A percentile compares a stretch with the other conserved stretches of the same genome.
Conservation (phyloP, 169 alveolate species). For the Cryptosporidium canis region DNA sequence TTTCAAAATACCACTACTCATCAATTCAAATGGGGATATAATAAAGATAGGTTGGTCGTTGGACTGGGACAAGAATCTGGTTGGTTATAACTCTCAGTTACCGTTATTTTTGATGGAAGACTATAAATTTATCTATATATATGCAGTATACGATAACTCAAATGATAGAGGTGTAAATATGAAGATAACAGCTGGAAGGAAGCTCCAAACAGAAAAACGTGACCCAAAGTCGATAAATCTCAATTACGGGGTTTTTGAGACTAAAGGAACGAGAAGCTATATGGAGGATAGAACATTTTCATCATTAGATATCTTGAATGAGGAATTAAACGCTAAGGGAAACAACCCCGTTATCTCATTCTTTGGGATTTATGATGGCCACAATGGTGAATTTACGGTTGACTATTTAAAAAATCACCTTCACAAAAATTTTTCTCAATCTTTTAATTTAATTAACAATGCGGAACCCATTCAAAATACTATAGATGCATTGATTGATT, state of each 20-base stretch:
- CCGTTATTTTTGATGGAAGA: background rate
- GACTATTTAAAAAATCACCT: constrained; percentile 75
- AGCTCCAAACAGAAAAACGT: constrained; percentile 51
- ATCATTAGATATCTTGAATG: constrained; percentile 70
- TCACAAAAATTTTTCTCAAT: constrained; percentile 74
- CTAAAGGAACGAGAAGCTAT: constrained; percentile 78
- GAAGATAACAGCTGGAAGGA: constrained; percentile 59
- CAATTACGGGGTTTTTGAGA: constrained; percentile 72
- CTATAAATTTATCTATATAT: constrained; percentile 8
- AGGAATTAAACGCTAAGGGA: constrained; percentile 20
- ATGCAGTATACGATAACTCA: background rate
- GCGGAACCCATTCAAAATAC: constrained; percentile 6
- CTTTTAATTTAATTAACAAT: constrained; percentile 14
- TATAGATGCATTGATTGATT: constrained; percentile 23
- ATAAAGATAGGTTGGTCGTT: constrained; percentile 53
- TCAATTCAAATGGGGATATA: constrained; percentile 4
- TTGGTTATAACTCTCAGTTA: background rate
- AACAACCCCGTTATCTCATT: constrained; percentile 33
- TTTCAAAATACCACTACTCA: constrained; percentile 37
- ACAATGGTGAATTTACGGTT: constrained; percentile 82
- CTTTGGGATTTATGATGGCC: constrained; percentile 82
- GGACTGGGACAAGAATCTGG: constrained; percentile 37
- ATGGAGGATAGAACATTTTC: constrained; percentile 78
- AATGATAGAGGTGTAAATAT: background rate
- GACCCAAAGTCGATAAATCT: constrained; percentile 67